Conservation (phyloP, 2,329 filamentous ascomycete species). For the Diatrype stigma region DNA sequence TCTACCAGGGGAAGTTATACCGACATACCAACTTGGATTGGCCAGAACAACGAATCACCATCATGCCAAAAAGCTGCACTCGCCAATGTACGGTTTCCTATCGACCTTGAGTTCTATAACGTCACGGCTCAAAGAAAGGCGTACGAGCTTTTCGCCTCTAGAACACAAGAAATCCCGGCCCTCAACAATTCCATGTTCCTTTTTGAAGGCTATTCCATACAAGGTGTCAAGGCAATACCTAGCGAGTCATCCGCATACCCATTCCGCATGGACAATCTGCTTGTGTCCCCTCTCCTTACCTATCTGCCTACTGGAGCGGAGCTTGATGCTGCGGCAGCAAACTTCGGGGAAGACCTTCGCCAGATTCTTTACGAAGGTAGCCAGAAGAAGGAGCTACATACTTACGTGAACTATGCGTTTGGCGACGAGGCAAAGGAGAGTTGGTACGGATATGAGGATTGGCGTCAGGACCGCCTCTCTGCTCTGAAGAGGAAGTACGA, state of each 20-base stretch:
- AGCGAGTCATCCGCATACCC: slow-evolving; percentile 16
- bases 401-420: slow-evolving; percentile 33
- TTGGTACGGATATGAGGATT: slow-evolving; percentile 34
- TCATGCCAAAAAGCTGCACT: slow-evolving; percentile 14
- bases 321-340: slow-evolving; percentile 18
- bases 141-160: slow-evolving; percentile 33
- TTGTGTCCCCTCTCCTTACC: slow-evolving; percentile 22
- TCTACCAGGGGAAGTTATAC: slow-evolving; percentile 6
- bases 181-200: slow-evolving; percentile 24
- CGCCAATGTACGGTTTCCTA: slow-evolving; percentile 16
- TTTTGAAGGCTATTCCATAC: slow-evolving; percentile 17
- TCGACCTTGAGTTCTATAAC: slow-evolving; percentile 26
- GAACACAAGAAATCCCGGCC: slow-evolving; percentile 24
- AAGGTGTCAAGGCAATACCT: slow-evolving; percentile 15
- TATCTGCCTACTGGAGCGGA: slow-evolving; percentile 21
- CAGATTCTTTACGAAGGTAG: slow-evolving; percentile 19
- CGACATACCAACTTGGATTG: slow-evolving; percentile 11
- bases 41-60: slow-evolving; percentile 1
- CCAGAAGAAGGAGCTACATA: slow-evolving; percentile 15
- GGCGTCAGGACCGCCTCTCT: slow-evolving; percentile 32
- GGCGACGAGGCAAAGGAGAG: slow-evolving; percentile 24
- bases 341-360: slow-evolving; percentile 24
- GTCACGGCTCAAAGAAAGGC: slow-evolving; percentile 29
- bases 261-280: slow-evolving; percentile 9
- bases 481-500: slow-evolving; percentile 33